Percentiles rank a stretch among this genome's conserved stretches.
Conservation (phyloP, 495 filamentous ascomycete species). For the Hyaloscypha bicolor region DNA sequence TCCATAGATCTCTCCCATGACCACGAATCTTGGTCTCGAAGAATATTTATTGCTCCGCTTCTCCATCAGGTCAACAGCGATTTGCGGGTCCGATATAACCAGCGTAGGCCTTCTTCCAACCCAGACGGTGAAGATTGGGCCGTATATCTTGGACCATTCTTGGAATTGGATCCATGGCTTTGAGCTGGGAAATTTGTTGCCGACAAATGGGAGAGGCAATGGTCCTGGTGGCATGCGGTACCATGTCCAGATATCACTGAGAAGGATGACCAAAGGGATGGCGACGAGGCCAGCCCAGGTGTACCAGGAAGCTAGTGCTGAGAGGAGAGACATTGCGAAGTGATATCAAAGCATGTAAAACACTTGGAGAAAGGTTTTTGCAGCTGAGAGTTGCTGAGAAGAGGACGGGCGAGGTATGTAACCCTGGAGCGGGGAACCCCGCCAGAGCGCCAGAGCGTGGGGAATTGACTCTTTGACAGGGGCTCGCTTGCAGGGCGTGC, state of each 20-base stretch:
- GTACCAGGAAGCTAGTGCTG: conserved; percentile 14
- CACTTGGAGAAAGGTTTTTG: neutral
- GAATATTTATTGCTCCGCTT: conserved; percentile 56
- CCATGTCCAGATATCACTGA: conserved; percentile 27
- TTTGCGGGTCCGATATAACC: conserved; percentile 61
- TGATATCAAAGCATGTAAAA: neutral
- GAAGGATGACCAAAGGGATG: conserved; percentile 17
- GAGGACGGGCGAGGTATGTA: neutral
- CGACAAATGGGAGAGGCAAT: conserved; percentile 53
- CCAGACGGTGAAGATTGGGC: conserved; percentile 65
- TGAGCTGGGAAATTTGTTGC: conserved; percentile 55
- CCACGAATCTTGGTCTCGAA: conserved; percentile 55
- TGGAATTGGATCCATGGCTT: conserved; percentile 65
- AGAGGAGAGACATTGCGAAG: conserved; percentile 10
- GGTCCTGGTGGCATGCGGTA: conserved; percentile 56
- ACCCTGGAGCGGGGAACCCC: neutral
- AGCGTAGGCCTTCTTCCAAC: conserved; percentile 64
- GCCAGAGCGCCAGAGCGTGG: neutral
- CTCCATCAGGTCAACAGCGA: conserved; percentile 60
- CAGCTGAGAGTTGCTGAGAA: neutral
- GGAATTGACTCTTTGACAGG: neutral
- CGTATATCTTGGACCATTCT: conserved; percentile 54
- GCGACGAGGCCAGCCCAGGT: conserved; percentile 11
- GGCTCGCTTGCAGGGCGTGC: neutral
- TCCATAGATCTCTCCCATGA: conserved; percentile 56